Base-by-base conservation (phyloP, 2,329 filamentous ascomycete genomes). In the Hymenoscyphus occultus region DNA sequence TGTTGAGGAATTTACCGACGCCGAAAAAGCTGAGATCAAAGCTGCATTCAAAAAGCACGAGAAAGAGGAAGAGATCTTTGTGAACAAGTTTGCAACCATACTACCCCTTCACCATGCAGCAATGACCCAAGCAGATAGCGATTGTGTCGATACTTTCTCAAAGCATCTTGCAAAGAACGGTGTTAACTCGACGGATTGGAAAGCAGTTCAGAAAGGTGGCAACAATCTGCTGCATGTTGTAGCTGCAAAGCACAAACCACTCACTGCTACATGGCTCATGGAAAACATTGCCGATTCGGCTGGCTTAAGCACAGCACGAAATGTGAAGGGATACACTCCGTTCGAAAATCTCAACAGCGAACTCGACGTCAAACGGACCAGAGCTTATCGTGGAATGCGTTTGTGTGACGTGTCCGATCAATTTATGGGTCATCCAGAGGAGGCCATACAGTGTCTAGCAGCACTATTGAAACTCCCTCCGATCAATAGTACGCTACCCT, bases 271-370 rank as follows among this genome's bases (percentile, higher is more conserved):
- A n/a, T 77, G 73, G 76, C 65, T 78, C 59, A 59, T 77, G 57
- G 60, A 71, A 13, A 73, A 74, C 48, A 42, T 66, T 22, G 64
- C 59, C 62, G 62, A 57, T 40, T 62, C 40, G 10, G 45, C 65
- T 45, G 60, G 2, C 2, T 63, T 75, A 22, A 57, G 65, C 42
- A 63, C 60, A 22, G 66, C 67, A 32, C 71, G 76, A 39, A 75
- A 77, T 65, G 60, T 69, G 61, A 60, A 74, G 57, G 75, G 75
- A n/a, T 72, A 76, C 56, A 78, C 75, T 22, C 75, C 76, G 2
- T 65, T 76, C 7, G 76, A 78, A 70, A 65, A 60, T 56, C 68
- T 78, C 9, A 65, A 74, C 66, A 62, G 68, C 59, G 61, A 69
- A n/a, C 66, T 78, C 42, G 76, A 78, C 59, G 69, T 59, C 39